These are phyloP conservation scores for Cercospora beticola DNA, from an alignment of 2,329 filamentous ascomycete genomes.

Conservation along the genomic window DNA sequence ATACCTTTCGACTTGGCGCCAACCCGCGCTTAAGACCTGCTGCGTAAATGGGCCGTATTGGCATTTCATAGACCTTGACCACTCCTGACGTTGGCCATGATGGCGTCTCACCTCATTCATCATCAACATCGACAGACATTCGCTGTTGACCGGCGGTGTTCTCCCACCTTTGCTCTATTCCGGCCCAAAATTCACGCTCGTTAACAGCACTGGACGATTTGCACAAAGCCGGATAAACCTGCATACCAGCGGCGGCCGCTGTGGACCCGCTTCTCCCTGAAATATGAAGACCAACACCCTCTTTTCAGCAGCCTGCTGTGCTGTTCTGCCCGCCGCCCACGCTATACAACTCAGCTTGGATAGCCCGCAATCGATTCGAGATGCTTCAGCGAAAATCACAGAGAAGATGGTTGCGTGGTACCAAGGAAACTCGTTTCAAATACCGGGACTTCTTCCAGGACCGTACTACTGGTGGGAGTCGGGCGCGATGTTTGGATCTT, in stretches of 20 bases:
- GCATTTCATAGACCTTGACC: background rate
- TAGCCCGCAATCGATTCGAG: slow-evolving; percentile 43
- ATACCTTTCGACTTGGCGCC: background rate
- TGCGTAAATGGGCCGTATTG: background rate
- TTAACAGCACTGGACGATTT: background rate
- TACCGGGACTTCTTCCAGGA: slow-evolving; percentile 56
- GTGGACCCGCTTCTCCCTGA: background rate
- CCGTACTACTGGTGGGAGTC: slow-evolving; percentile 78
- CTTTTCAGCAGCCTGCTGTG: background rate
- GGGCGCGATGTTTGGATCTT: slow-evolving; percentile 60
- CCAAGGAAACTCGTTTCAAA: slow-evolving; percentile 50
- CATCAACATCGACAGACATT: background rate
- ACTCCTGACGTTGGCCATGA: background rate
- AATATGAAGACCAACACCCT: background rate
- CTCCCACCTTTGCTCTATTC: background rate
- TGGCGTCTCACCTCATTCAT: background rate
- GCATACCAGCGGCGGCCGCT: background rate
- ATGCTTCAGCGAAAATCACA: slow-evolving; percentile 45
- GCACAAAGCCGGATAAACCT: background rate
- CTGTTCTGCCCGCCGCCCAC: slow-evolving; percentile 12
- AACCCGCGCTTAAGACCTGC: background rate
- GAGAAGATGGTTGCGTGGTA: slow-evolving; percentile 54
- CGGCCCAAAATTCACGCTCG: background rate
- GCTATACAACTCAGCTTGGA: slow-evolving; percentile 31
- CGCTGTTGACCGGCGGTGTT: background rate